Evolutionary conservation across 169 alveolate species (phyloP).

Genomic region (Eimeria maxima): DNA sequence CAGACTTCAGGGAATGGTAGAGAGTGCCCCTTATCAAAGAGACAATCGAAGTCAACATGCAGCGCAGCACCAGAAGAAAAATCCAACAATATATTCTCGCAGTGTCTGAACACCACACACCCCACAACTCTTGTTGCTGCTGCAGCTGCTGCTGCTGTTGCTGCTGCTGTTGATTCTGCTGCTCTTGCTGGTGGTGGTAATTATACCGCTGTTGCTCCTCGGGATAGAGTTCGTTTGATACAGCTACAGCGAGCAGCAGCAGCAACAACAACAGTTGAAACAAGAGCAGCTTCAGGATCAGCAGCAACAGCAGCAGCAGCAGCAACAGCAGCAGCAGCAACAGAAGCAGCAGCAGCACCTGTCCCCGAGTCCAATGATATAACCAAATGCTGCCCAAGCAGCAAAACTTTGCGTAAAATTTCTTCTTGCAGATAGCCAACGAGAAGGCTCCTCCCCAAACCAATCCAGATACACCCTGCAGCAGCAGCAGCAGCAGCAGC

Average conservation of each 20-base stretch:
- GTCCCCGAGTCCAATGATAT: constrained; percentile 98
- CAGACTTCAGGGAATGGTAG: constrained; percentile 97
- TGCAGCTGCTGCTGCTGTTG: not conserved
- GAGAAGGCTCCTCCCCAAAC: constrained; percentile 89
- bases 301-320: not conserved
- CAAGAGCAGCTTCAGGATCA: not conserved
- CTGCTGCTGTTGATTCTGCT: not conserved
- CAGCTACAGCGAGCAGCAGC: not conserved
- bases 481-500: constrained; percentile 13
- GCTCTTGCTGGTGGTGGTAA: not conserved
- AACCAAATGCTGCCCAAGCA: constrained; percentile 98
- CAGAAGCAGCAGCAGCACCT: constrained; percentile 86
- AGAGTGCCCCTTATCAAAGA: constrained; percentile 97
- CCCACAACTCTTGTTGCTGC: not conserved
- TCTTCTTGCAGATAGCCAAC: constrained; percentile 95
- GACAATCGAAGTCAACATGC: constrained; percentile 99
- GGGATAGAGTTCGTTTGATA: not conserved
- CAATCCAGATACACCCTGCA: constrained; percentile 82
- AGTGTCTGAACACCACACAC: constrained; percentile 89
- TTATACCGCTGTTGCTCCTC: not conserved
- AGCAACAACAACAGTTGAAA: not conserved
- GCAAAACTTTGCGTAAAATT: constrained; percentile 95
- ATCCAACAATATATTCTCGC: constrained; percentile 97
- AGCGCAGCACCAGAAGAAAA: constrained; percentile 94
- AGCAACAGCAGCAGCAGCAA: no score